Evolutionary conservation across 768 basidiomycete genomes (phyloP).

Genomic region (Pleurotus sapidus): DNA sequence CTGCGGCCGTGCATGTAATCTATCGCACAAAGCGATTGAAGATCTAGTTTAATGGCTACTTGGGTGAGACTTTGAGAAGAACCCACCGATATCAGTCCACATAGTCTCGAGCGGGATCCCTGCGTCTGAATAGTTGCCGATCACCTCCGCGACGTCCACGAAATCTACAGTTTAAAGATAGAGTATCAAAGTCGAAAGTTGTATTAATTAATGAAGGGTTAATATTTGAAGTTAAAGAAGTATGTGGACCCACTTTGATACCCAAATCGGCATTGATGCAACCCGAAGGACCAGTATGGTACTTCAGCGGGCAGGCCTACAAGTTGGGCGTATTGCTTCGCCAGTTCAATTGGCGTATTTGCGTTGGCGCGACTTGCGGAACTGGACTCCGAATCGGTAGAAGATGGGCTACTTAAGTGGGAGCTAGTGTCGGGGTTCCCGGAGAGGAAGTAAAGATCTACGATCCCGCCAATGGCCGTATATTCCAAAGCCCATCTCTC

Average conservation of each 20-base stretch:
- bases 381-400: constrained; percentile 24
- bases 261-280: constrained; percentile 74
- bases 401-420: no score
- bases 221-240: background rate
- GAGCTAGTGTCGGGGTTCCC: constrained; percentile 39
- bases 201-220: background rate
- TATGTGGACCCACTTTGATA: constrained; percentile 44
- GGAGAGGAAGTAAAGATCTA: constrained; percentile 79
- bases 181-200: background rate
- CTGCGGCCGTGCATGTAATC: constrained; percentile 71
- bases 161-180: constrained; percentile 40
- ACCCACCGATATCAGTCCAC: constrained; percentile 73
- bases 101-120: constrained; percentile 71
- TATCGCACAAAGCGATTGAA: constrained; percentile 14
- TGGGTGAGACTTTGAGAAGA: background rate
- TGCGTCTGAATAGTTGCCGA: constrained; percentile 57
- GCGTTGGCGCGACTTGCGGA: no score
- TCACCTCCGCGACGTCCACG: constrained; percentile 58
- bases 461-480: constrained; percentile 71
- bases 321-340: constrained; percentile 67
- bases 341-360: constrained; percentile 43
- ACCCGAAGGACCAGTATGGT: constrained; percentile 71
- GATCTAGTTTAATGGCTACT: background rate
- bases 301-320: constrained; percentile 68
- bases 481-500: constrained; percentile 51